phyloP scores from a whole-genome alignment of 2,329 filamentous ascomycete genomes.

The Hymenoscyphus salicellus region DNA sequence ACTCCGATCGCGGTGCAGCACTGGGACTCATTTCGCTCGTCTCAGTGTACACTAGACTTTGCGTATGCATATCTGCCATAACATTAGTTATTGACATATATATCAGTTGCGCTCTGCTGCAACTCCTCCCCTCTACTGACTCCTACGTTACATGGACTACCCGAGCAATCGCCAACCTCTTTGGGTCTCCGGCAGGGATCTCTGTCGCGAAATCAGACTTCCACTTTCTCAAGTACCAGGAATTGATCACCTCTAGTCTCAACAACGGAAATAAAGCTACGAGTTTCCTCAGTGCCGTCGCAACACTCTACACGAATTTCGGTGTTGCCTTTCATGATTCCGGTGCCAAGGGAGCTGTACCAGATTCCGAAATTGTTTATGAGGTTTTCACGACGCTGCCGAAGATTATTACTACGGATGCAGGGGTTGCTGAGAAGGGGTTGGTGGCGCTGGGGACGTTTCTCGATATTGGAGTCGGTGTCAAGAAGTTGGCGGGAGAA shows the following conservation, averaged over 20 bases:
- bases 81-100: too few species aligned
- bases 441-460: slow-evolving; percentile 82
- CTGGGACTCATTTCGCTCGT: slow-evolving; percentile 86
- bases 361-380: slow-evolving; percentile 42
- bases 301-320: slow-evolving; percentile 82
- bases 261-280: slow-evolving; percentile 67
- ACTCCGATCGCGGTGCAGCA: slow-evolving; percentile 73
- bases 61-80: too few species aligned
- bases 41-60: too few species aligned
- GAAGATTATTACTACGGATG: slow-evolving; percentile 64
- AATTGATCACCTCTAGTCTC: slow-evolving; percentile 57
- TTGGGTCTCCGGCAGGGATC: slow-evolving; percentile 70
- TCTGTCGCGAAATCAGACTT: slow-evolving; percentile 57
- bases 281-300: slow-evolving; percentile 77
- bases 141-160: slow-evolving; percentile 86
- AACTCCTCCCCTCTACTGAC: too few species aligned
- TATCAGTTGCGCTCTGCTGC: too few species aligned
- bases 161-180: slow-evolving; percentile 79
- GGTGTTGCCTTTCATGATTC: slow-evolving; percentile 63
- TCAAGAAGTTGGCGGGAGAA: slow-evolving; percentile 56
- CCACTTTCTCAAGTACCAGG: slow-evolving; percentile 51
- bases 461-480: slow-evolving; percentile 53
- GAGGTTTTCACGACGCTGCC: slow-evolving; percentile 58
- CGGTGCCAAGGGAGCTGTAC: neutral
- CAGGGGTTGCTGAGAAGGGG: slow-evolving; percentile 78